Evolutionary conservation across 495 filamentous ascomycete species (phyloP).

Genomic region (Lindgomyces ingoldianus): DNA sequence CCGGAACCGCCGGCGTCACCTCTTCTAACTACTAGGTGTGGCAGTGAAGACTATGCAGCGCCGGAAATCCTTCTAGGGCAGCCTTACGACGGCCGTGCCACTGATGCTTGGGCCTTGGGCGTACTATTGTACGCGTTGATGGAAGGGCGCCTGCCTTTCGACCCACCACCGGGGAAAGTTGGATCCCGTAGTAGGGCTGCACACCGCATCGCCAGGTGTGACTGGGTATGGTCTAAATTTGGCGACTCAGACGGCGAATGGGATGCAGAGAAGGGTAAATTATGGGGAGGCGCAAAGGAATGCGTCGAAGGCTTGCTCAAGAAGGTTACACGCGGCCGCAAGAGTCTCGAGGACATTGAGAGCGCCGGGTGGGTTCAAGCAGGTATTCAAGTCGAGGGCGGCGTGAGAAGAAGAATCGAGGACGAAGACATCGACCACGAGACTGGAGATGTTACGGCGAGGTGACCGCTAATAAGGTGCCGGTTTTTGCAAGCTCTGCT

Average conservation of each 20-base stretch:
- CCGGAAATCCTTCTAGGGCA: conserved; percentile 95
- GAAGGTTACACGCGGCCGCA: conserved; percentile 69
- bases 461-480: conserved; percentile 31
- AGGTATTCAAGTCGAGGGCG: conserved; percentile 70
- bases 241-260: conserved; percentile 74
- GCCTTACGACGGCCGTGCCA: conserved; percentile 87
- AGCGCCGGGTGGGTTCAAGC: conserved; percentile 72
- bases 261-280: conserved; percentile 59
- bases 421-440: conserved; percentile 20
- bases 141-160: conserved; percentile 89
- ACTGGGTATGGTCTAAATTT: conserved; percentile 91
- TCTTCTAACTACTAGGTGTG: conserved; percentile 83
- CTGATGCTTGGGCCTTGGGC: conserved; percentile 93
- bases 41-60: conserved; percentile 94
- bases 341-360: conserved; percentile 69
- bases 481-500: neutral
- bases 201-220: conserved; percentile 90
- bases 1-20: conserved; percentile 68
- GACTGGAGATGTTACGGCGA: neutral
- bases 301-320: conserved; percentile 82
- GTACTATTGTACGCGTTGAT: conserved; percentile 92
- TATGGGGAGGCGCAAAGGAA: conserved; percentile 70
- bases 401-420: conserved; percentile 55
- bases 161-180: conserved; percentile 72
- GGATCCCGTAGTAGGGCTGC: conserved; percentile 68